phyloP scores from a whole-genome alignment of 805 yeast genomes.

The Starmerella khaoyaiensis region DNA sequence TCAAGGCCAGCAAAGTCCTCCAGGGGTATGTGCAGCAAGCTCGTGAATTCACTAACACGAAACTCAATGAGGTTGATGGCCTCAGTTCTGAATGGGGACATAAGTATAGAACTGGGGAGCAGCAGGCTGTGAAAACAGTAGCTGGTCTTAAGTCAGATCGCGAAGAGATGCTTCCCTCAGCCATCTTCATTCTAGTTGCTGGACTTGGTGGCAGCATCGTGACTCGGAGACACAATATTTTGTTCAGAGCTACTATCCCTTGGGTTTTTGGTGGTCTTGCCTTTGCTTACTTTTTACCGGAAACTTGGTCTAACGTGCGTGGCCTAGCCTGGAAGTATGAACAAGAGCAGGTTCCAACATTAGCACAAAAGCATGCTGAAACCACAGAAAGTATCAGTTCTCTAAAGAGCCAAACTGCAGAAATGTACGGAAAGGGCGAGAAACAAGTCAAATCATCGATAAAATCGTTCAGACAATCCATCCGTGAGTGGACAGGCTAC shows the following conservation, averaged over 20 bases:
- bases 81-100: constrained; percentile 38
- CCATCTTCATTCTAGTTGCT: constrained; percentile 55
- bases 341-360: constrained; percentile 41
- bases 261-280: constrained; percentile 43
- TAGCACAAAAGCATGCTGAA: constrained; percentile 49
- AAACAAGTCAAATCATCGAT: constrained; percentile 7
- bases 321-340: constrained; percentile 49
- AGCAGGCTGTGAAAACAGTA: constrained; percentile 48
- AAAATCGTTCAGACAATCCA: constrained; percentile 4
- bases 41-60: constrained; percentile 34
- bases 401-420: constrained; percentile 35
- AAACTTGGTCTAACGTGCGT: constrained; percentile 51
- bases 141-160: constrained; percentile 48
- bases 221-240: constrained; percentile 51
- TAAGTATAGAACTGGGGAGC: constrained; percentile 46
- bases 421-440: constrained; percentile 32
- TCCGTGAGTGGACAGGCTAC: constrained; percentile 17
- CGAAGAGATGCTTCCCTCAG: constrained; percentile 62
- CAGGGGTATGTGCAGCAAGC: constrained; percentile 37
- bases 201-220: constrained; percentile 58
- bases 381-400: constrained; percentile 36
- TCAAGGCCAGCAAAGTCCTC: constrained; percentile 39
- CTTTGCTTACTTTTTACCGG: constrained; percentile 58
- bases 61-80: constrained; percentile 28
- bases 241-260: constrained; percentile 46